Evolutionary conservation across 108 stramenopile species (phyloP), one percentile per base, ranked within the genome.

Genomic region (Phaeodactylum tricornutum): DNA sequence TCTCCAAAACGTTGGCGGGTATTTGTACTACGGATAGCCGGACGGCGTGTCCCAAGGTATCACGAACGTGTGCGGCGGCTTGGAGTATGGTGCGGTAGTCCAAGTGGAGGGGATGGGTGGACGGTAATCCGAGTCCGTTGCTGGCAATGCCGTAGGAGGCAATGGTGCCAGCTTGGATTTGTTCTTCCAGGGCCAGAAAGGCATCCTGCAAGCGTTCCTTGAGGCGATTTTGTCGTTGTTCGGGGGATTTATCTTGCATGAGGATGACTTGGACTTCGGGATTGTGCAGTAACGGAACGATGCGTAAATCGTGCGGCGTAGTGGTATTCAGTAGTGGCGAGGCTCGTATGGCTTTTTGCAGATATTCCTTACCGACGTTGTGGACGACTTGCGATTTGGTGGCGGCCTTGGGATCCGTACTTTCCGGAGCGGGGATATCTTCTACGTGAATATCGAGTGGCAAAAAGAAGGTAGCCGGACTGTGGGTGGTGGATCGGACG

Each of bases 1-100:
- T 69, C 64, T 90, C 88, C 40, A 85, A 46, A 20, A 90, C 26
- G 55, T 90, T 90, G 19, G 68, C 64, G 1, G 88, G 88, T 6
- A 90, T 49, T 55, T 84, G 81, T 14, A 90, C 64, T 7, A 68
- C 69, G 6, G 64, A 68, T 45, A 90, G 67, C 38, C 24, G 60
- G 62, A 48, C 62, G 58, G 55, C 14, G 15, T 40, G 59, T 62
- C 11, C 63, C 46, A 21, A 15, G 3, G 3, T 22, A 49, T 2
- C 8, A 38, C n/a, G 14, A 8, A 3, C 44, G n/a, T 30, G 2
- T 3, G 15, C 9, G 12, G 15, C 7, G 2, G 15, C 25, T 24
- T n/a, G 8, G 14, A 31, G 19, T 0, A 21, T 3, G 38, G 23
- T 17, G 1, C 22, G 23, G 26, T 27, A 15, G 4, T 21, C 1